Conservation (phyloP, 805 yeast genomes). For the Limtongia smithiae region DNA sequence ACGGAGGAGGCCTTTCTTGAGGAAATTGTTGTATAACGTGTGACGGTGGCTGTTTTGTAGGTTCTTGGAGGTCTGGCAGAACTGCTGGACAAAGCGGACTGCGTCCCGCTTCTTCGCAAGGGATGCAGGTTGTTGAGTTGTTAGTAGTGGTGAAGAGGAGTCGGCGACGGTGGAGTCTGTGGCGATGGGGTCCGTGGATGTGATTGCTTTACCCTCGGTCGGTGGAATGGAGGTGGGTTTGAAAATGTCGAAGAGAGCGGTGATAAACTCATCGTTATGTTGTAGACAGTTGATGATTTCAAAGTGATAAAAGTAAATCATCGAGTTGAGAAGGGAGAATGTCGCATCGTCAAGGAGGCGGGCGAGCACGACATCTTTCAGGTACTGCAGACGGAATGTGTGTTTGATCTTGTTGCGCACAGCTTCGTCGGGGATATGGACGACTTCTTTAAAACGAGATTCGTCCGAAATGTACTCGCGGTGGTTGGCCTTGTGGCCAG, state of each 20-base stretch:
- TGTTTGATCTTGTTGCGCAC: constrained; percentile 58
- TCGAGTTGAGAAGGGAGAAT: constrained; percentile 59
- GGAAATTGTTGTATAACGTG: constrained; percentile 59
- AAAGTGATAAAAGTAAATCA: constrained; percentile 66
- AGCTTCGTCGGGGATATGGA: constrained; percentile 54
- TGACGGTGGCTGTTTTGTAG: constrained; percentile 59
- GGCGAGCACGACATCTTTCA: constrained; percentile 83
- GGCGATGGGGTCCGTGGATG: too few relatives aligned
- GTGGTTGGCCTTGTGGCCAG: constrained; percentile 74
- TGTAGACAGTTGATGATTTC: constrained; percentile 60
- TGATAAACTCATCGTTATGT: constrained; percentile 50
- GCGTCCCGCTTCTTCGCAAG: constrained; percentile 57
- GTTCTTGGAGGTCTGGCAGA: constrained; percentile 67
- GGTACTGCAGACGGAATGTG: constrained; percentile 73
- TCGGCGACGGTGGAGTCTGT: constrained; percentile 1
- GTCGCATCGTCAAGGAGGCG: constrained; percentile 78
- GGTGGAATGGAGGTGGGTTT: constrained; percentile 18
- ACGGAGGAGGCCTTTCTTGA: constrained; percentile 65
- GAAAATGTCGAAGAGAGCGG: constrained; percentile 58
- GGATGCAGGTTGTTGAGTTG: too few relatives aligned
- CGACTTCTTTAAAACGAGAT: constrained; percentile 63
- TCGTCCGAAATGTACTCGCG: constrained; percentile 59
- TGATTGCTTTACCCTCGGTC: background rate
- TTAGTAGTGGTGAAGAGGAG: too few relatives aligned
- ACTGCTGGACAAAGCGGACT: constrained; percentile 73